A percentile compares a stretch with the other conserved stretches of the same genome.
Evolutionary conservation across 163 green algal species (phyloP).

Genomic region (Chloroidium sp.): DNA sequence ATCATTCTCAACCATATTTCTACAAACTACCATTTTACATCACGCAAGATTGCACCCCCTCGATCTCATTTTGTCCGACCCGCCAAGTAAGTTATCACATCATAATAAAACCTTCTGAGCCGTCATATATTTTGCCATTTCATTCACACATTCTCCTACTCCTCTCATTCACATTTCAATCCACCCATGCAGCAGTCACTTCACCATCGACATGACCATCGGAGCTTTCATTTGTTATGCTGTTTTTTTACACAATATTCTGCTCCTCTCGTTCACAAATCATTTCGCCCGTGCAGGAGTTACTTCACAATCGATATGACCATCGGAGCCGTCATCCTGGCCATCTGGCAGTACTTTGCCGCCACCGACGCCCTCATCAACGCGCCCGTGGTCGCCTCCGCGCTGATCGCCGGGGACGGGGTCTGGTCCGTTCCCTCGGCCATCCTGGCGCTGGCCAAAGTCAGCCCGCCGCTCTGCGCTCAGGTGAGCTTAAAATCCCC

Average conservation of each 20-base stretch:
- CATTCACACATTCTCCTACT: no score
- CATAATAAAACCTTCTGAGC: no score
- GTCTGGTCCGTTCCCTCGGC: constrained; percentile 23
- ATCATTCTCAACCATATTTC: no score
- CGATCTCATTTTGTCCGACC: no score
- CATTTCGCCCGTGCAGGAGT: not conserved
- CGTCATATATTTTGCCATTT: no score
- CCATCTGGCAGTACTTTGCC: constrained; percentile 9
- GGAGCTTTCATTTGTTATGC: constrained; percentile 6
- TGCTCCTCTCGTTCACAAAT: not conserved
- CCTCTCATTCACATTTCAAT: no score
- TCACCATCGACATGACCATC: constrained; percentile 20
- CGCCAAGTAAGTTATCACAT: no score
- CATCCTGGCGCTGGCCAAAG: constrained; percentile 20
- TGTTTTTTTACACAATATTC: not conserved
- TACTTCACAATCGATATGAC: constrained; percentile 20
- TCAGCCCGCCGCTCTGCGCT: constrained; percentile 23
- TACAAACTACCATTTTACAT: no score
- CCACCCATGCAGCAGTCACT: not conserved
- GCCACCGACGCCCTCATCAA: constrained; percentile 3
- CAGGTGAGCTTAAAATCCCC: not conserved
- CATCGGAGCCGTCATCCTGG: constrained; percentile 14
- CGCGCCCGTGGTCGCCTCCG: constrained; percentile 12
- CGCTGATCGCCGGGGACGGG: constrained; percentile 19
- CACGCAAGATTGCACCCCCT: no score